Percentiles rank a stretch among this genome's conserved stretches.
phyloP scores from a whole-genome alignment of 257 asterid species.

The Solanum dulcamara region DNA sequence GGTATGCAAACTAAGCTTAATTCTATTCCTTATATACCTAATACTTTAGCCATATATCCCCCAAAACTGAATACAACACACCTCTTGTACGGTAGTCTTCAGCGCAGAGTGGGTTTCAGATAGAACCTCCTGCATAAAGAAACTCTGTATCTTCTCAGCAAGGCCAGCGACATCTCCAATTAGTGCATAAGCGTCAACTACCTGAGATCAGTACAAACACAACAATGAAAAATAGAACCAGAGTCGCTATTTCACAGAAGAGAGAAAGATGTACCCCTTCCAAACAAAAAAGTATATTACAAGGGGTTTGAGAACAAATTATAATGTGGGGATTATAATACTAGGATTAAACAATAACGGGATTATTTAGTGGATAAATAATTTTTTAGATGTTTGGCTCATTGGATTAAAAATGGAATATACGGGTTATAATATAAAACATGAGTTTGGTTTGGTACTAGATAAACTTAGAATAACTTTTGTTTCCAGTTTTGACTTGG shows the following conservation, averaged over 20 bases:
- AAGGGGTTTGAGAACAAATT: background rate
- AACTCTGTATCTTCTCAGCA: conserved; percentile 95
- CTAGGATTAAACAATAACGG: background rate
- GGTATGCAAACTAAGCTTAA: background rate
- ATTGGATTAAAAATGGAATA: background rate
- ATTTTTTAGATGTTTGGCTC: background rate
- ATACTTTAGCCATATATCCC: background rate
- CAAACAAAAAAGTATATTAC: background rate
- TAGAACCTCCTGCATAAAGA: conserved; percentile 98
- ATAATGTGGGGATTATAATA: background rate
- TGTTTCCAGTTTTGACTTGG: background rate
- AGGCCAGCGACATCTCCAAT: conserved; percentile 95
- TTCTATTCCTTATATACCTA: background rate
- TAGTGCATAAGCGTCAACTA: conserved; percentile 91
- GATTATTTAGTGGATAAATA: background rate
- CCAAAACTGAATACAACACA: conserved; percentile 15
- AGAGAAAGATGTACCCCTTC: background rate
- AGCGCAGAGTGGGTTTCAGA: conserved; percentile 82
- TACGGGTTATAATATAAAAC: background rate
- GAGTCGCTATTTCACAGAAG: background rate
- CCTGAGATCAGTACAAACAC: conserved; percentile 34
- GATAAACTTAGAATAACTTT: background rate
- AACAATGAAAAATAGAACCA: background rate
- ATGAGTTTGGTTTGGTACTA: background rate
- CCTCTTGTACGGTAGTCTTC: conserved; percentile 76